Percentiles rank a stretch among this genome's conserved stretches.
These are phyloP conservation scores for Neobulgaria alba DNA, from an alignment of 2,329 filamentous ascomycete species.

Conservation along the genomic window DNA sequence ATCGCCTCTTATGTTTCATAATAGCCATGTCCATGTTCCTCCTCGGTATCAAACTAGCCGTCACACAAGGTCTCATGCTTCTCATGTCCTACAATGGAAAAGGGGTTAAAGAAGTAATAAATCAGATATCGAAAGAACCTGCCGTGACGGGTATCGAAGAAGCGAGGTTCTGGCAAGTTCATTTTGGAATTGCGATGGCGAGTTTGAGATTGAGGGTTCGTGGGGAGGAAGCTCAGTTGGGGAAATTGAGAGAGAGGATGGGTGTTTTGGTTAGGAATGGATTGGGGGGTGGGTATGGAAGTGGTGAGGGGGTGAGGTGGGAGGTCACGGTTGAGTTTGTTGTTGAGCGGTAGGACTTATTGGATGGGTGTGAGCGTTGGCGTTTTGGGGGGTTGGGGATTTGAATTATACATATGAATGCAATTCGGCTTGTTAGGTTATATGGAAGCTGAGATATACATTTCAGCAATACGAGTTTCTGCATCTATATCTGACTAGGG, in stretches of 20 bases:
- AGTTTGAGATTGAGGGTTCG: slow-evolving; percentile 73
- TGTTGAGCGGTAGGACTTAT: no score
- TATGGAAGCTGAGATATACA: no score
- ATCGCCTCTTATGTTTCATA: slow-evolving; percentile 69
- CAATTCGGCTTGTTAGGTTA: no score
- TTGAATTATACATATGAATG: no score
- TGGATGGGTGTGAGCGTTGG: no score
- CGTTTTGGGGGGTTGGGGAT: no score
- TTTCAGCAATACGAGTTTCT: no score
- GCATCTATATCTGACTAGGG: no score
- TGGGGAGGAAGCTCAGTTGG: slow-evolving; percentile 63
- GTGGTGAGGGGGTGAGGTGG: slow-evolving; percentile 73
- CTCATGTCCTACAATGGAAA: slow-evolving; percentile 33
- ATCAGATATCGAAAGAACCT: slow-evolving; percentile 76
- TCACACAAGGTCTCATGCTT: slow-evolving; percentile 84
- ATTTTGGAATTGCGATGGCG: slow-evolving; percentile 94
- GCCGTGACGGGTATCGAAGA: slow-evolving; percentile 73
- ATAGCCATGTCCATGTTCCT: slow-evolving; percentile 86
- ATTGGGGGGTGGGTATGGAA: slow-evolving; percentile 80
- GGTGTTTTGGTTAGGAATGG: slow-evolving; percentile 73
- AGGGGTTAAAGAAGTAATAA: slow-evolving; percentile 47
- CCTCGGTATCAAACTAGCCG: slow-evolving; percentile 74
- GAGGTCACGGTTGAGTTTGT: slow-evolving; percentile 80
- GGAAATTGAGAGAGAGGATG: slow-evolving; percentile 67
- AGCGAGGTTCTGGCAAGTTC: slow-evolving; percentile 96